A percentile compares a stretch with the other conserved stretches of the same genome.
phyloP scores from a whole-genome alignment of 2,329 filamentous ascomycete species.

The Calonectria montana region DNA sequence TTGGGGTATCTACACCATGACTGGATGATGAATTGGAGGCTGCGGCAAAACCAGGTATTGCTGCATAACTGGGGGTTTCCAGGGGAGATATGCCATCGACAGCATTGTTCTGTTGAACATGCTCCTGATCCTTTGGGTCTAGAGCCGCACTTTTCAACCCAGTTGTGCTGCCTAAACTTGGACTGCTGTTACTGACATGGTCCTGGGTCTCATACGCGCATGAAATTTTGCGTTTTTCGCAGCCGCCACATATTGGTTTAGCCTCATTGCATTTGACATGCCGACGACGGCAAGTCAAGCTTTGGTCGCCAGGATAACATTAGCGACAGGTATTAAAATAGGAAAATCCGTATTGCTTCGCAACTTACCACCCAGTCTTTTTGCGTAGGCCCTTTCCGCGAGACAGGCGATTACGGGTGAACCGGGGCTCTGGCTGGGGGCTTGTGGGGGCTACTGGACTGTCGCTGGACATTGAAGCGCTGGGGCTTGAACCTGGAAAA shows the following conservation, averaged over 20 bases:
- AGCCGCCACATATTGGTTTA: conserved; percentile 21
- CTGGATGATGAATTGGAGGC: conserved; percentile 4
- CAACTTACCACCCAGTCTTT: conserved; percentile 27
- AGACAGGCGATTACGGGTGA: conserved; percentile 21
- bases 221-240: conserved; percentile 20
- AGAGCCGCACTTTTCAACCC: no score
- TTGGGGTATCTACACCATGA: conserved; percentile 3
- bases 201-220: not conserved
- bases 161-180: not conserved
- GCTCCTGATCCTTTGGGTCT: not conserved
- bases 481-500: not conserved
- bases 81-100: not conserved
- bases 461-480: not conserved
- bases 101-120: not conserved
- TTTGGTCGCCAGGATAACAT: not conserved
- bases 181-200: not conserved
- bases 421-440: conserved; percentile 9
- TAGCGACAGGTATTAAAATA: not conserved
- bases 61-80: not conserved
- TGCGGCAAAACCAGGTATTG: not conserved
- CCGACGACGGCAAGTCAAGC: conserved; percentile 26
- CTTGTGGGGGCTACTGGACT: not conserved
- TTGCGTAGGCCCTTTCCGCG: conserved; percentile 30
- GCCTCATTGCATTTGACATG: conserved; percentile 28
- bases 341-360: no score